Evolutionary conservation across 2,329 filamentous ascomycete genomes (phyloP).

Genomic region (Clarireedia paspali): DNA sequence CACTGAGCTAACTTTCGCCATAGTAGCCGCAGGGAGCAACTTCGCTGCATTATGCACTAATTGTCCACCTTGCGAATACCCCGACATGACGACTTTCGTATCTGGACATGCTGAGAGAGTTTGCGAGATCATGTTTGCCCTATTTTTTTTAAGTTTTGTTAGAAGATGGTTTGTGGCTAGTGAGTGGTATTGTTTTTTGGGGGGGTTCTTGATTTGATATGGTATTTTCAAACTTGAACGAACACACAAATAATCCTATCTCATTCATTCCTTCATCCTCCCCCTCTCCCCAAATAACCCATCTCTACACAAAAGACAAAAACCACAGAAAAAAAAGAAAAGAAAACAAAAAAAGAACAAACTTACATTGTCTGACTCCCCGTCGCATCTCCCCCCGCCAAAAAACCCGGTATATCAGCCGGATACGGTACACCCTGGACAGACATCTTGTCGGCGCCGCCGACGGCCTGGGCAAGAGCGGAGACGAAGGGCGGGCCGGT

Average conservation of each 20-base stretch:
- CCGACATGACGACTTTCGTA: conserved; percentile 14
- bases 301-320: no score
- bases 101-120: not conserved
- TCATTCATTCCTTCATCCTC: no score
- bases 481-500: conserved; percentile 23
- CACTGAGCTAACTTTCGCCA: conserved; percentile 16
- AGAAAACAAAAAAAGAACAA: no score
- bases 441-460: conserved; percentile 34
- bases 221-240: no score
- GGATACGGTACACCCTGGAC: conserved; percentile 48
- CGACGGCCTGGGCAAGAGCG: conserved; percentile 30
- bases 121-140: not conserved
- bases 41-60: conserved; percentile 22
- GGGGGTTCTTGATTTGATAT: no score
- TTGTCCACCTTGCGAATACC: conserved; percentile 21
- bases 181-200: no score
- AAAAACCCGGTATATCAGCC: conserved; percentile 38
- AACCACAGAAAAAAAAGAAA: no score
- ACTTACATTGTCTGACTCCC: conserved; percentile 36
- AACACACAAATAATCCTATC: no score
- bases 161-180: no score
- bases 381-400: conserved; percentile 36
- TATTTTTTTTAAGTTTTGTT: not conserved
- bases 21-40: conserved; percentile 9
- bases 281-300: no score